Percentiles rank a stretch among this genome's conserved stretches.
These are phyloP conservation scores for Flagelloscypha sp. DNA, from an alignment of 768 basidiomycete species.

Conservation along the genomic window DNA sequence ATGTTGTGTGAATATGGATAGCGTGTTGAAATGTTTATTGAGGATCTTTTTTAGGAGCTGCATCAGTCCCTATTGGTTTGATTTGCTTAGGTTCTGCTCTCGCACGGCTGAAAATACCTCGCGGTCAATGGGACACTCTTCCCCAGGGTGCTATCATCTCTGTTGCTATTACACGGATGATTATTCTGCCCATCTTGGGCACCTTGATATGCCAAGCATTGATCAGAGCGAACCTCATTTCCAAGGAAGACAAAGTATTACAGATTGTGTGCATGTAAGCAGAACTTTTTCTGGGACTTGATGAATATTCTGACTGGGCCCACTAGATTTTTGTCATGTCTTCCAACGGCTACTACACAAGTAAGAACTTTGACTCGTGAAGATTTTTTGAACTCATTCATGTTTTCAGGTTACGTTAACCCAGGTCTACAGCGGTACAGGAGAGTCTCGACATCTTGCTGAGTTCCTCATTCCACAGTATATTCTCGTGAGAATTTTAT, in stretches of 20 bases:
- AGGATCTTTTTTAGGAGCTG: too few species aligned
- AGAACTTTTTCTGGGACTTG: not conserved
- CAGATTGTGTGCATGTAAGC: constrained; percentile 64
- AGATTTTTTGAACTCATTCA: not conserved
- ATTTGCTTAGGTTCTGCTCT: constrained; percentile 56
- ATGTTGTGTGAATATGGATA: too few species aligned
- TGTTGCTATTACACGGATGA: constrained; percentile 46
- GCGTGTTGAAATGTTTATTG: too few species aligned
- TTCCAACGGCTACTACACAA: constrained; percentile 56
- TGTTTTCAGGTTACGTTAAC: constrained; percentile 46
- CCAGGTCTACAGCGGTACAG: constrained; percentile 60
- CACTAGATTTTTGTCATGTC: constrained; percentile 47
- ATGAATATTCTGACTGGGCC: not conserved
- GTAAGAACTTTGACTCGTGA: constrained; percentile 18
- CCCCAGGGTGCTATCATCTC: constrained; percentile 46
- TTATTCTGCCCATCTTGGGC: constrained; percentile 54
- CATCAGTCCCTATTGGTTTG: constrained; percentile 56
- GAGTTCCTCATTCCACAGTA: constrained; percentile 58
- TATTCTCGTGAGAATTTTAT: constrained; percentile 26
- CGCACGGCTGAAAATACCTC: constrained; percentile 48
- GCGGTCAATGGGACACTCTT: constrained; percentile 34
- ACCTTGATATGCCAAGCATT: constrained; percentile 48
- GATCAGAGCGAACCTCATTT: constrained; percentile 37
- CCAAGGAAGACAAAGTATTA: constrained; percentile 46
- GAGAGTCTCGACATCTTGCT: constrained; percentile 51